Evolutionary conservation across 192 early-diverging fungal species (phyloP), one percentile per base, ranked within the genome.

Genomic region (Mortierella antarctica): DNA sequence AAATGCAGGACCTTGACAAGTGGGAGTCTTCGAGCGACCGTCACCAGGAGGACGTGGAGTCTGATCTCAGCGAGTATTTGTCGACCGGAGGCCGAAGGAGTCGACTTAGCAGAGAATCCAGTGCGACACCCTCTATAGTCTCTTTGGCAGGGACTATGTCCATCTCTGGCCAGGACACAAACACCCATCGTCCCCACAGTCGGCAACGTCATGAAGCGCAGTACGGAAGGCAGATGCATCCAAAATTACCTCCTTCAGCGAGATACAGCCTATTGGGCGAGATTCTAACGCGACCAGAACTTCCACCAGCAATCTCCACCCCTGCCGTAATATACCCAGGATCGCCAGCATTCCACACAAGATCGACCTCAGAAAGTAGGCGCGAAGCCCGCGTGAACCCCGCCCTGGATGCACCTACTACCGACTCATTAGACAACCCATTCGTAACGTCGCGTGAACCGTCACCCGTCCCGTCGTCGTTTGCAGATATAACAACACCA

Each of bases 101-200:
- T 21, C 46, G 48, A 44, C 12, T 51, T 9, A 59, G 72, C 23
- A 65, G 72, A 51, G 65, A 61, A 55, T 20, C 48, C 14, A 75
- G 73, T 49, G 65, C 20, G 0, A 75, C 73, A 21, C 65, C 73
- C 6, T 67, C 65, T 2, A 61, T 75, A 54, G 15, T 59, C 3
- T 62, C 73, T 40, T 15, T 68, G 15, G 56, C 72, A 20, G 39
- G 52, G 14, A 51, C 51, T 11, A 59, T 75, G 53, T 75, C 65
- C 13, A 75, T 75, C 52, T 55, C 65, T 17, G 62, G 40, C 23
- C 39, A 52, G 15, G 14, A 55, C 17, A 41, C 15, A 23, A 55
- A 20, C 52, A 42, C 20, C 52, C n/a, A 54, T n/a, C 6, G 18
- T 23, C 31, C 49, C 15, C 50, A 66, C 20, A 15, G 17, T 5